Conservation (phyloP, 768 basidiomycete genomes). For the Auricularia sp. region DNA sequence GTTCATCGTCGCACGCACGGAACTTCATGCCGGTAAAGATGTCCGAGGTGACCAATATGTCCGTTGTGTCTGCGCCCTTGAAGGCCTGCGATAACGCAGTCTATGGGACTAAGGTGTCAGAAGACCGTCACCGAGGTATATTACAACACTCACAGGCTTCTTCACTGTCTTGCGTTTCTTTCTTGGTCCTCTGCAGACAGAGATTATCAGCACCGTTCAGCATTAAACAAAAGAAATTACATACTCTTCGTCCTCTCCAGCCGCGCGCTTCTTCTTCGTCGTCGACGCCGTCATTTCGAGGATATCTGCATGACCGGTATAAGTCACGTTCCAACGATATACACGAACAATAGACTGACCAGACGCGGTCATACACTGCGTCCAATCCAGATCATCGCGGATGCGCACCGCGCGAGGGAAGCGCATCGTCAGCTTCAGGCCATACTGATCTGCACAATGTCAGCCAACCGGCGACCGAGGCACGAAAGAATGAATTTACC, state of each 20-base stretch:
- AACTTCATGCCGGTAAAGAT: constrained; percentile 72
- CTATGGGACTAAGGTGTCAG: constrained; percentile 22
- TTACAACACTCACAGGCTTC: constrained; percentile 34
- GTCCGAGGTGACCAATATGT: constrained; percentile 47
- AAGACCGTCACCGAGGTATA: no score
- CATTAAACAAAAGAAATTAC: neutral
- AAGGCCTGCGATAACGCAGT: constrained; percentile 53
- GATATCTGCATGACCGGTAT: constrained; percentile 30
- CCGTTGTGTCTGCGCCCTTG: constrained; percentile 50
- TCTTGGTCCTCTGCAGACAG: constrained; percentile 25
- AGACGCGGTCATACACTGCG: constrained; percentile 63
- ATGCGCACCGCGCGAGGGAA: constrained; percentile 82
- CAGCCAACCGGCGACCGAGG: constrained; percentile 1
- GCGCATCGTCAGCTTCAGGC: constrained; percentile 80
- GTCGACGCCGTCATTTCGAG: constrained; percentile 51
- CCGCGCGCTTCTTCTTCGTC: constrained; percentile 64
- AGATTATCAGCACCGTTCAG: neutral
- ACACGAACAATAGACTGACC: constrained; percentile 28
- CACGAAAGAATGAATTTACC: constrained; percentile 30
- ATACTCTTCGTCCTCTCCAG: constrained; percentile 50
- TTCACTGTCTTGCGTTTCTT: constrained; percentile 49
- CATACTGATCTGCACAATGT: constrained; percentile 56
- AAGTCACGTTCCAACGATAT: neutral
- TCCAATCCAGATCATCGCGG: constrained; percentile 62
- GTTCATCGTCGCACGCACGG: constrained; percentile 38